phyloP scores from a whole-genome alignment of 441 rosid species.

The Populus tomentosa region DNA sequence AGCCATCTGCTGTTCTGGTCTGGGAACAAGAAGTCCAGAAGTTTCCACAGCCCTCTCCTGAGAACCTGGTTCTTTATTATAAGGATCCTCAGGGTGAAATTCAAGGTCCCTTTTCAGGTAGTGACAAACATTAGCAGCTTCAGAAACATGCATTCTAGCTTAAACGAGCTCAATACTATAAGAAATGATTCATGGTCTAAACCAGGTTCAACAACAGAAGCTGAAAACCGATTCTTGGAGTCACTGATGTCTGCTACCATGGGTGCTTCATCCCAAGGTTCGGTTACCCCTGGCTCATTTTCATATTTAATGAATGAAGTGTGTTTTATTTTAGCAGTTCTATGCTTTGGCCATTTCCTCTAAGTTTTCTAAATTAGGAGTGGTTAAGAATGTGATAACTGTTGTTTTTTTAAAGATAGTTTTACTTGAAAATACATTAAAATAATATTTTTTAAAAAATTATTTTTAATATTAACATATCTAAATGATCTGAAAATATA shows the following conservation, averaged over 20 bases:
- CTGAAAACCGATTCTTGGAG: slow-evolving; percentile 91
- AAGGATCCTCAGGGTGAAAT: slow-evolving; percentile 97
- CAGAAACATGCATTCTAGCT: slow-evolving; percentile 46
- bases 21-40: slow-evolving; percentile 73
- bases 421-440: too few species aligned
- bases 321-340: background rate
- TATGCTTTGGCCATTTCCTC: background rate
- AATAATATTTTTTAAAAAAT: too few species aligned
- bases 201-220: slow-evolving; percentile 58
- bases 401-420: too few species aligned
- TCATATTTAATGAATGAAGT: background rate
- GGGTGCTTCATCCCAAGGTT: slow-evolving; percentile 65
- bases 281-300: background rate
- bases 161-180: slow-evolving; percentile 45
- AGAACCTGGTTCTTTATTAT: slow-evolving; percentile 68
- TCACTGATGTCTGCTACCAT: slow-evolving; percentile 74
- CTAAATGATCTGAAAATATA: too few species aligned
- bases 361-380: background rate
- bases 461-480: too few species aligned
- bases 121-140: slow-evolving; percentile 55
- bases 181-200: slow-evolving; percentile 52
- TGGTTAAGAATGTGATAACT: too few species aligned
- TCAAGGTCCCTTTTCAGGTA: slow-evolving; percentile 93
- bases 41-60: slow-evolving; percentile 56
- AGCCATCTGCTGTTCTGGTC: slow-evolving; percentile 43